A percentile compares a stretch with the other conserved stretches of the same genome.
phyloP scores from a whole-genome alignment of 1,139 yeast species.

The Diutina scorzettiae region DNA sequence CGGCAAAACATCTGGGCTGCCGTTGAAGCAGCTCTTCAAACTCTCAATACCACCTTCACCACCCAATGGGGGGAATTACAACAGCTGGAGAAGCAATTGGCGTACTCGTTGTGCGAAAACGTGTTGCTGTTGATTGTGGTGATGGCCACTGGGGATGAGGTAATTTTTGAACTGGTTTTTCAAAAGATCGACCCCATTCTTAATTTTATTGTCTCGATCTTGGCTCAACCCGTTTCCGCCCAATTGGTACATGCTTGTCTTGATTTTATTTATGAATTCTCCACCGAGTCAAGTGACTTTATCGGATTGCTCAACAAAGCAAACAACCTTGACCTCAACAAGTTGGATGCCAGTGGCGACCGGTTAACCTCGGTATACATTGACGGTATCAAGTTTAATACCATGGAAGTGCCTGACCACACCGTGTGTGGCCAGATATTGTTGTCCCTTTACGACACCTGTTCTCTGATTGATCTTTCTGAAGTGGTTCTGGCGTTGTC shows the following conservation, averaged over 20 bases:
- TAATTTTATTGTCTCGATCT: constrained; percentile 28
- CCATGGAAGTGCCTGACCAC: constrained; percentile 30
- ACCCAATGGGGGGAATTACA: constrained; percentile 20
- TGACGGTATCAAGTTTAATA: constrained; percentile 52
- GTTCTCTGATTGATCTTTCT: background rate
- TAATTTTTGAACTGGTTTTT: constrained; percentile 41
- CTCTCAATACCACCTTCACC: constrained; percentile 36
- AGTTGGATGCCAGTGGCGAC: constrained; percentile 15
- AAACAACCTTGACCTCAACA: constrained; percentile 14
- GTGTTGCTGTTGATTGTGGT: constrained; percentile 57
- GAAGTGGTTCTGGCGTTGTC: background rate
- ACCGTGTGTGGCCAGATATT: background rate
- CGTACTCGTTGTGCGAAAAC: constrained; percentile 57
- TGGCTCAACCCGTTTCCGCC: constrained; percentile 21
- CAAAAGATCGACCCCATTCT: constrained; percentile 31
- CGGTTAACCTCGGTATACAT: constrained; percentile 38
- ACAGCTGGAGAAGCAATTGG: constrained; percentile 9
- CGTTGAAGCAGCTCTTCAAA: constrained; percentile 37
- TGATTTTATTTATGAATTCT: constrained; percentile 55
- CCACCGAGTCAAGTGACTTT: constrained; percentile 52
- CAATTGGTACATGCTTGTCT: constrained; percentile 40
- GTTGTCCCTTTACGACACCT: constrained; percentile 2
- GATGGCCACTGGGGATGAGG: constrained; percentile 53
- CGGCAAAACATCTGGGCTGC: constrained; percentile 64
- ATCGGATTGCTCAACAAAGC: constrained; percentile 18